These are phyloP conservation scores for Colletotrichum somersetense DNA, from an alignment of 2,329 filamentous ascomycete genomes.

Conservation along the genomic window DNA sequence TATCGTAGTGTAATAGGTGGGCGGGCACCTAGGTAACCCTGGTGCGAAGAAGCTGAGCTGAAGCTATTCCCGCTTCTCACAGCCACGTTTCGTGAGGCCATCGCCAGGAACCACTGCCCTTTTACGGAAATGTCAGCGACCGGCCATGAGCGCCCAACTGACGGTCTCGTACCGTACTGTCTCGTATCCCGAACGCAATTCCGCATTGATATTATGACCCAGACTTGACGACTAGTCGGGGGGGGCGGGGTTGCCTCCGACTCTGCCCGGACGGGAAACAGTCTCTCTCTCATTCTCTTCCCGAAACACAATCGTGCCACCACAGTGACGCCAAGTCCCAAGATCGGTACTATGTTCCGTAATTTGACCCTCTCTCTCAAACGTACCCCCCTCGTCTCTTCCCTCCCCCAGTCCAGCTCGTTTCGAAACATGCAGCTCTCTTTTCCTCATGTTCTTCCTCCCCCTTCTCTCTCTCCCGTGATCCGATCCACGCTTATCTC, in stretches of 20 bases:
- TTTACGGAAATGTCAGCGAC: background rate
- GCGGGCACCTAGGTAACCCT: too few species aligned
- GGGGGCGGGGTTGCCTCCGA: background rate
- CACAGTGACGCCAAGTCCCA: background rate
- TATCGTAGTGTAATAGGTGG: too few species aligned
- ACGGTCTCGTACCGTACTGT: background rate
- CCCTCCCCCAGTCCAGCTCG: conserved; percentile 2
- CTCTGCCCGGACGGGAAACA: background rate
- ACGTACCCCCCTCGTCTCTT: background rate
- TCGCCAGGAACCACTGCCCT: background rate
- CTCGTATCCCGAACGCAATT: background rate
- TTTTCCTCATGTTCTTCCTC: background rate
- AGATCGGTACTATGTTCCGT: background rate
- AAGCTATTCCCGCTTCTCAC: conserved; percentile 32
- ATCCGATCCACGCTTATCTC: conserved; percentile 5
- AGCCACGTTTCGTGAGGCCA: conserved; percentile 13
- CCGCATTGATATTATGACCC: background rate
- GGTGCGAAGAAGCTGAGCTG: background rate
- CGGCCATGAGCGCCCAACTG: background rate
- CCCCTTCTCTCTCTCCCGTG: background rate
- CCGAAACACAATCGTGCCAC: background rate
- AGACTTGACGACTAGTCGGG: background rate
- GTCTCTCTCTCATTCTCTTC: background rate
- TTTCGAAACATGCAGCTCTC: conserved; percentile 34
- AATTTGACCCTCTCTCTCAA: background rate